Evolutionary conservation across 1,284 basidiomycete genomes (phyloP).

Genomic region (Cutaneotrichosporon arboriforme): DNA sequence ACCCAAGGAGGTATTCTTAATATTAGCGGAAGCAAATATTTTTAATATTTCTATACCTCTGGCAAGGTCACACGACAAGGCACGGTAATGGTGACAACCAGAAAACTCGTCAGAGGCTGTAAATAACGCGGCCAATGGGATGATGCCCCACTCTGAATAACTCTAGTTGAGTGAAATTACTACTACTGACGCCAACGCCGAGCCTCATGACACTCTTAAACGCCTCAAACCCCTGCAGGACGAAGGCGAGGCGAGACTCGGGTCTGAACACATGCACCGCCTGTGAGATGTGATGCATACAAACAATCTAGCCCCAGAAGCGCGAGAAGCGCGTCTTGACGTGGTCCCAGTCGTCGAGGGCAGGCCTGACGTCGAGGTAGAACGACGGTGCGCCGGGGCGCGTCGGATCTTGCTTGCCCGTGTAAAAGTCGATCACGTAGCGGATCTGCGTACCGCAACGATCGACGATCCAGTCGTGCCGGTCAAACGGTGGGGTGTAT

Average conservation of each 20-base stretch:
- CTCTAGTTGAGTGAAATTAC: too few species aligned
- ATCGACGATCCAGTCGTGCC: slow-evolving; percentile 96
- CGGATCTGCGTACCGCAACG: slow-evolving; percentile 80
- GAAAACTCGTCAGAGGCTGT: background rate
- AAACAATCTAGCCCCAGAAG: slow-evolving; percentile 18
- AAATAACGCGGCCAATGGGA: background rate
- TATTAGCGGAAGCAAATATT: background rate
- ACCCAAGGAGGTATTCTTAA: too few species aligned
- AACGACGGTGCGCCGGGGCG: slow-evolving; percentile 55
- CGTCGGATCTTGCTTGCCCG: slow-evolving; percentile 59
- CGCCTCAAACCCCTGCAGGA: too few species aligned
- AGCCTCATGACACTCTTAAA: too few species aligned
- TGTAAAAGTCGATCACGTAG: slow-evolving; percentile 99
- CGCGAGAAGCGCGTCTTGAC: slow-evolving; percentile 60
- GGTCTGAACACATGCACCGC: too few species aligned
- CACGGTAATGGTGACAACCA: background rate
- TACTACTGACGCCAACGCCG: too few species aligned
- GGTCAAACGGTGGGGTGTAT: slow-evolving; percentile 89
- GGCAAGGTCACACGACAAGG: background rate
- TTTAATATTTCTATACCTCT: background rate
- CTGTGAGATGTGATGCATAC: too few species aligned
- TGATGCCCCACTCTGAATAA: background rate
- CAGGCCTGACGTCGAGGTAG: slow-evolving; percentile 90
- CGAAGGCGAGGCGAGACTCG: too few species aligned
- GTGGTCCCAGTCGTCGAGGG: slow-evolving; percentile 85